These are phyloP conservation scores for Globisporangium uncinulatum DNA, from an alignment of 352 stramenopile species.

Conservation along the genomic window DNA sequence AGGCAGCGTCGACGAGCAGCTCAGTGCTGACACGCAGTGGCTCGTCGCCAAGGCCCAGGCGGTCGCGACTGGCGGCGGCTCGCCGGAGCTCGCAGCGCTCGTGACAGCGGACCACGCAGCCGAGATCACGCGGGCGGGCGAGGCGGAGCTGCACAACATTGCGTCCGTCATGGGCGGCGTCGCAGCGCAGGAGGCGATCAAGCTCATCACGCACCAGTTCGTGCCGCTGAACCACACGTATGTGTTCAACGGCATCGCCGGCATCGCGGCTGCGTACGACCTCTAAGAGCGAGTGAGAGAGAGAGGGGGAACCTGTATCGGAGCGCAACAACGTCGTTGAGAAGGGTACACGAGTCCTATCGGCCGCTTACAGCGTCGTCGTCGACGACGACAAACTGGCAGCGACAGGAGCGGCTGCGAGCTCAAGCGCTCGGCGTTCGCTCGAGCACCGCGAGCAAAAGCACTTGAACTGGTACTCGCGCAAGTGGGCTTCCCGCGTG, in stretches of 20 bases:
- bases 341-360: no score
- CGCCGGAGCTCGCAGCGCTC: slow-evolving; percentile 30
- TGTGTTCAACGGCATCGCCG: slow-evolving; percentile 96
- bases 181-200: slow-evolving; percentile 96
- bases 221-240: slow-evolving; percentile 96
- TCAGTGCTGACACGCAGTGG: slow-evolving; percentile 59
- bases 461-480: slow-evolving; percentile 81
- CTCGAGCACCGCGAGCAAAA: slow-evolving; percentile 52
- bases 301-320: no score
- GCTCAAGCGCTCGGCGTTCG: slow-evolving; percentile 28
- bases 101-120: slow-evolving; percentile 71
- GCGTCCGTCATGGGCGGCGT: slow-evolving; percentile 95
- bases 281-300: slow-evolving; percentile 66
- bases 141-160: slow-evolving; percentile 92
- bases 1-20: slow-evolving; percentile 50
- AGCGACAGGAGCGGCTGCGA: no score
- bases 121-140: slow-evolving; percentile 91
- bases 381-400: no score
- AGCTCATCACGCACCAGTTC: slow-evolving; percentile 98
- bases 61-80: slow-evolving; percentile 13
- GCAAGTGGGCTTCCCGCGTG: slow-evolving; percentile 58
- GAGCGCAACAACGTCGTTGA: no score
- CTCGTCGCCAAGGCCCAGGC: slow-evolving; percentile 44
- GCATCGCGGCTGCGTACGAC: slow-evolving; percentile 57
- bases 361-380: no score